Base-by-base conservation (phyloP, 192 early-diverging fungal genomes). In the Rhizoclosmatium sp. region DNA sequence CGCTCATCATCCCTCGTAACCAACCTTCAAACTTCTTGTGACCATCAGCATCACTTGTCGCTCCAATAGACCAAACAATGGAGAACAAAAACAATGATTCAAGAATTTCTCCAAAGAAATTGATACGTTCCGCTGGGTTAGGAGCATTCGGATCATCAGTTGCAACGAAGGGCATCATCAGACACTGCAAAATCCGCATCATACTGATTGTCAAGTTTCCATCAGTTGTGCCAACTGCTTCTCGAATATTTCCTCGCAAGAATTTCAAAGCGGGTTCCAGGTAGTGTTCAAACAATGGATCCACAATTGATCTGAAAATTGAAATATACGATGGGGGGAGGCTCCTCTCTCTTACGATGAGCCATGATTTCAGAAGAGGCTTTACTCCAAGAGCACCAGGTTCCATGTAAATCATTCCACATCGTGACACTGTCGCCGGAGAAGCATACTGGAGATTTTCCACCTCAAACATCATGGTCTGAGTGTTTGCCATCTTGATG, bases 341-440 rank as follows among this genome's bases (percentile, higher is more conserved):
- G 3, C n/a, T 16, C 7, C 56, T 5, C 69, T 85, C 87, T 71
- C 86, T 81, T 45, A 74, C 80, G 16, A 41, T 39, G 4, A 91
- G 66, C 90, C 90, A 91, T 60, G 85, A 87, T 45, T 80, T 84
- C 4, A 91, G 62, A 4, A 90, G 76, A 2, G 90, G 87, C 10
- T 19, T n/a, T 47, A 81, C 77, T 16, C 90, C 90, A n/a, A 91
- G 73, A 2, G 89, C 87, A n/a, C 82, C 84, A 56, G 90, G 90
- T 66, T 91, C 90, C 88, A 91, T 91, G 70, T 91, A 91, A 46
- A 91, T 91, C 90, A 91, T 91, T 48, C 90, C 90, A 70, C 90
- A 91, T 19, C 90, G 80, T 3, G 87, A 89, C 1, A 91, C 90
- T 4, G 90, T 91, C 16, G 90, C 90, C 2, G 90, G 90, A n/a